phyloP scores from a whole-genome alignment of 768 basidiomycete genomes.

The Pleurotus sapidus region DNA sequence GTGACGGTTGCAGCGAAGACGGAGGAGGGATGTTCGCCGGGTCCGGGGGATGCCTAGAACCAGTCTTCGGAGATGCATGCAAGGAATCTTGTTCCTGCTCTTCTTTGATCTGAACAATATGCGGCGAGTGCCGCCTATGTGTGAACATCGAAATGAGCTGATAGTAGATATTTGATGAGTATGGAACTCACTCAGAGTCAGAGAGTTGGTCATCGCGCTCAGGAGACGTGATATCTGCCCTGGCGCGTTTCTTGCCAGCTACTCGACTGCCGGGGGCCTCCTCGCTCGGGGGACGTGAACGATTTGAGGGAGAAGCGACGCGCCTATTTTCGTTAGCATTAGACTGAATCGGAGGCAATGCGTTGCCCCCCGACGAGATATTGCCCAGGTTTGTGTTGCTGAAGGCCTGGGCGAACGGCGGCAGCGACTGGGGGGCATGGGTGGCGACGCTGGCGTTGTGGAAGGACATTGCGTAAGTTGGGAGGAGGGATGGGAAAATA shows the following conservation, averaged over 20 bases:
- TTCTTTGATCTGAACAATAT: constrained; percentile 54
- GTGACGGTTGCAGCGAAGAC: constrained; percentile 39
- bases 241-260: constrained; percentile 42
- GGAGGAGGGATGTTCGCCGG: constrained; percentile 33
- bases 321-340: constrained; percentile 30
- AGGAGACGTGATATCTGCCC: constrained; percentile 32
- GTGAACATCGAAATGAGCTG: constrained; percentile 12
- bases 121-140: constrained; percentile 40
- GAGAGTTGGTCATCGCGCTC: constrained; percentile 33
- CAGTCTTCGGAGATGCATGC: constrained; percentile 33
- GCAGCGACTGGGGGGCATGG: constrained; percentile 60
- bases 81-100: constrained; percentile 54
- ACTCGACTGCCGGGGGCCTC: constrained; percentile 22
- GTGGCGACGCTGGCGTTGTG: constrained; percentile 40
- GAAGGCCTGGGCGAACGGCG: constrained; percentile 80
- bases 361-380: constrained; percentile 47
- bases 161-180: constrained; percentile 15
- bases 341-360: constrained; percentile 66
- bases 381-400: constrained; percentile 51
- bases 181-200: constrained; percentile 44
- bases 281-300: constrained; percentile 27
- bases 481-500: constrained; percentile 10
- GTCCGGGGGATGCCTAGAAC: constrained; percentile 19
- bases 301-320: constrained; percentile 28
- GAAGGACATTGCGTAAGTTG: constrained; percentile 33